Base-by-base conservation (phyloP, 1,284 basidiomycete genomes). In the Cronartium ribicola region DNA sequence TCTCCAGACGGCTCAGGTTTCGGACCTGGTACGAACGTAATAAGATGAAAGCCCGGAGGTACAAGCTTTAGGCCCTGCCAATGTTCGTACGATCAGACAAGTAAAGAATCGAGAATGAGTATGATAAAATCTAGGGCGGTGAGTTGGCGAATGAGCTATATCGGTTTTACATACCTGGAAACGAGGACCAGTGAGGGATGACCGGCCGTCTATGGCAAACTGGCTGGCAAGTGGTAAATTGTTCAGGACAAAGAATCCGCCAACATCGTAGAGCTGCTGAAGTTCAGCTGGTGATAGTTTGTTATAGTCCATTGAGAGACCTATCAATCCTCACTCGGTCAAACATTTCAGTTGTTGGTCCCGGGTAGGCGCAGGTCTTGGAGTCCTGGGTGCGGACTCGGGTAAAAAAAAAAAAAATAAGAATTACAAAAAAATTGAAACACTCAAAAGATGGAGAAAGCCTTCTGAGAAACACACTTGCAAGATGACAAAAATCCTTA, bases 11-110 rank as follows among this genome's bases (percentile, higher is more conserved):
- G n/a, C 4, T 43, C 0, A 20, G 14, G n/a, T 3, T 61, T 60
- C n/a, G 69, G 46, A 11, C 14, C 43, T 39, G 64, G 20, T 46
- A 41, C 48, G 51, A 66, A 65, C 4, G 70, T 60, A 36, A 73
- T 66, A 36, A 73, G 60, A 73, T 73, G 70, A 48, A 66, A 73
- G 2, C 70, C 70, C 17, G 63, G 64, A n/a, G 70, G 70, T 5
- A 73, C 59, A 5, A 66, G 36, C 44, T 73, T 73, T 17, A 73
- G 43, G 41, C 70, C 70, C 70, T 73, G 44, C 14, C 6, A 55
- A 20, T 10, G 48, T 62, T 55, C 14, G 29, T 51, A 55, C 4
- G n/a, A 22, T 4, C 48, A 44, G 39, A 66, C 17, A 43, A 66
- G 40, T 36, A 39, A 39, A 61, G 17, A 55, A 22, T 14, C 3